Conservation (phyloP, 345 rosid species). For the Pseudoturritis turrita region DNA sequence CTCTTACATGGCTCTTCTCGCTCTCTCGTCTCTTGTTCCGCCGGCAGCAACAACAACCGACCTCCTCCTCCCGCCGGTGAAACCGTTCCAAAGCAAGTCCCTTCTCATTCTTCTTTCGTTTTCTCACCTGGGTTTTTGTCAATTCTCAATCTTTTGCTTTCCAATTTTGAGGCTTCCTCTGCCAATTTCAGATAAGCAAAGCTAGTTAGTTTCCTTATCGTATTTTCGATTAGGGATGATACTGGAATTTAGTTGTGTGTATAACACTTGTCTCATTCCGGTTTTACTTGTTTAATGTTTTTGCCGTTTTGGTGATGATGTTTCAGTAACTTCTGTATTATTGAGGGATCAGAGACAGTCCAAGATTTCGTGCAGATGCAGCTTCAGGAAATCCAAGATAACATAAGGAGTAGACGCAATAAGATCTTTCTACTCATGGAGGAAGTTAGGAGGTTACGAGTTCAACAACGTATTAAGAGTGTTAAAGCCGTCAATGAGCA, state of each 20-base stretch:
- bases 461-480: constrained; percentile 74
- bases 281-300: not conserved
- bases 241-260: not conserved
- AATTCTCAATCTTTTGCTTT: not conserved
- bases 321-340: constrained; percentile 79
- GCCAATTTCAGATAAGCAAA: not conserved
- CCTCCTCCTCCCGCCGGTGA: constrained; percentile 50
- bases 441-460: constrained; percentile 88
- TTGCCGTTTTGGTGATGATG: not conserved
- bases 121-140: not conserved
- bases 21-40: constrained; percentile 35
- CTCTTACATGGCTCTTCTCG: constrained; percentile 25
- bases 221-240: not conserved
- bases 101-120: not conserved
- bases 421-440: constrained; percentile 98
- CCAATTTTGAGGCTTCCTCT: not conserved
- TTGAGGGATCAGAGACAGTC: constrained; percentile 93
- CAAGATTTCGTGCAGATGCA: constrained; percentile 91
- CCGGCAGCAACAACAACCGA: constrained; percentile 26
- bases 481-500: constrained; percentile 32
- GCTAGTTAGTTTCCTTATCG: not conserved
- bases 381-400: constrained; percentile 74
- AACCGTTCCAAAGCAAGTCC: constrained; percentile 44
- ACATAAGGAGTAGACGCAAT: constrained; percentile 79
- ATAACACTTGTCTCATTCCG: not conserved